Evolutionary conservation across 176 grass and related monocot genomes (phyloP).

Genomic region (Musa acuminata): DNA sequence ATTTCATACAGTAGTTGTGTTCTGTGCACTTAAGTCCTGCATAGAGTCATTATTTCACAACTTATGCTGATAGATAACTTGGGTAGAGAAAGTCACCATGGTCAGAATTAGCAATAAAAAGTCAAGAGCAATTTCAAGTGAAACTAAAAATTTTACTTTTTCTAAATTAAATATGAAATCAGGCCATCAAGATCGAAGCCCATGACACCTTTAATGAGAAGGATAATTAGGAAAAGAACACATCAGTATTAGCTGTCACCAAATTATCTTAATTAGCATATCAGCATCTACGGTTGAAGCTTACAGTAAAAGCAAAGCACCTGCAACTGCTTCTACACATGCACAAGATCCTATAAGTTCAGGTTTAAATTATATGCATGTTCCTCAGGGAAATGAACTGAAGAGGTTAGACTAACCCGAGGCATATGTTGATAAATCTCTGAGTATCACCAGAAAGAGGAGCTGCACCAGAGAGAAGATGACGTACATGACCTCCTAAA

Average conservation of each 20-base stretch:
- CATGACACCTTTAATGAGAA: too few relatives aligned
- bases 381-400: neutral
- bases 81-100: too few relatives aligned
- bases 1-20: neutral
- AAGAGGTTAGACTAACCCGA: conserved; percentile 49
- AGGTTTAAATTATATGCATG: neutral
- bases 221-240: too few relatives aligned
- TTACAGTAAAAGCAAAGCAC: neutral
- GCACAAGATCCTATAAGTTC: neutral
- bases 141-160: too few relatives aligned
- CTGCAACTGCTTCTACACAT: too few relatives aligned
- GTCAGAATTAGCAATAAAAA: too few relatives aligned
- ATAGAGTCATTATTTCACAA: neutral
- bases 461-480: conserved; percentile 77
- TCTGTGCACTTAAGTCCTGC: neutral
- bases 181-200: too few relatives aligned
- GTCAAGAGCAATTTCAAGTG: too few relatives aligned
- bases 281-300: neutral
- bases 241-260: neutral
- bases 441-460: conserved; percentile 77
- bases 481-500: conserved; percentile 69
- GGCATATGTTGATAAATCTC: conserved; percentile 97
- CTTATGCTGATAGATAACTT: neutral
- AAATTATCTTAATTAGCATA: neutral
- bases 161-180: too few relatives aligned